Evolutionary conservation across 345 rosid species (phyloP).

Genomic region (Syzygium grande): DNA sequence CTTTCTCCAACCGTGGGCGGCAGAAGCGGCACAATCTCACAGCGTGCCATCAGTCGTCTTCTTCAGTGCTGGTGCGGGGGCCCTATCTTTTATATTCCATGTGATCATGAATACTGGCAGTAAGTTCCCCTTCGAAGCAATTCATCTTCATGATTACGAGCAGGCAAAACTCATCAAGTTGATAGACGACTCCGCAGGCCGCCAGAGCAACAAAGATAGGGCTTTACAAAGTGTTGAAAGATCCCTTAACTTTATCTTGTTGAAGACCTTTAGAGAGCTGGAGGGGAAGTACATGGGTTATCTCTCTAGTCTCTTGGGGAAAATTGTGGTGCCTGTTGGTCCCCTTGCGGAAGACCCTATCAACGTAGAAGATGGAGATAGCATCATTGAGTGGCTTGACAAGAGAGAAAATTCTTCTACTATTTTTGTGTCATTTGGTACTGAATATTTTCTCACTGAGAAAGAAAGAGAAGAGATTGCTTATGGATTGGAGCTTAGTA

Average conservation of each 20-base stretch:
- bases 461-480: conserved; percentile 27
- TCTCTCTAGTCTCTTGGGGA: conserved; percentile 1
- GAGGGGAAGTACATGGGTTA: conserved; percentile 25
- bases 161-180: background rate
- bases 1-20: conserved; percentile 30
- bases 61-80: background rate
- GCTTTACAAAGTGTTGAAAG: background rate
- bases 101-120: background rate
- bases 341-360: conserved; percentile 12
- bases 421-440: conserved; percentile 25
- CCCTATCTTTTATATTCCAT: background rate
- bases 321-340: conserved; percentile 22
- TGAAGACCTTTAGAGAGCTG: conserved; percentile 18
- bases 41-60: conserved; percentile 18
- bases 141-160: background rate
- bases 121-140: conserved; percentile 9
- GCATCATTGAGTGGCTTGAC: conserved; percentile 19
- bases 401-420: conserved; percentile 10
- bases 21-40: conserved; percentile 3
- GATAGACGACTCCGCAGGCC: background rate
- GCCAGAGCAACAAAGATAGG: background rate
- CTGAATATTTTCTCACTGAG: conserved; percentile 17
- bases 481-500: conserved; percentile 17
- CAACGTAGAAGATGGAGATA: background rate
- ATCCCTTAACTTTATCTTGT: conserved; percentile 12